Conservation (phyloP, 805 yeast genomes). For the Candida railenensis region DNA sequence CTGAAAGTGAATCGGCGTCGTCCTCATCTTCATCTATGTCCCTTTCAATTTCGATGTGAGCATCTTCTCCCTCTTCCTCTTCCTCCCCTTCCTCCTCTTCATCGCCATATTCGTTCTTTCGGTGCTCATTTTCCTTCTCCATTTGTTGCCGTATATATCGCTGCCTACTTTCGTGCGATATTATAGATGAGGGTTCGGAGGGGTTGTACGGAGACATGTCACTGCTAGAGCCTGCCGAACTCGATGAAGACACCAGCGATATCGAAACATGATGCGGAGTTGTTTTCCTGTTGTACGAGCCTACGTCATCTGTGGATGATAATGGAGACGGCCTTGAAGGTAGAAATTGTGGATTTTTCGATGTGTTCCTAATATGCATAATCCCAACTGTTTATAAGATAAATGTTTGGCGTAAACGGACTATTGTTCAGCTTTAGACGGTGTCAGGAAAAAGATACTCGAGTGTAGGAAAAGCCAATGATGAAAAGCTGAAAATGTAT, state of each 20-base stretch:
- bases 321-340: slow-evolving; percentile 29
- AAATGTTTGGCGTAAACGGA: no score
- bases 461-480: no score
- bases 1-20: background rate
- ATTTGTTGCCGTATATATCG: slow-evolving; percentile 1
- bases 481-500: background rate
- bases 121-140: background rate
- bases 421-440: no score
- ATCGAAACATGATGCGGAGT: background rate
- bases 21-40: slow-evolving; percentile 8
- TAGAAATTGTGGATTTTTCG: slow-evolving; percentile 13
- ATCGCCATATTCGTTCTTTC: background rate
- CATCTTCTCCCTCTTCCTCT: slow-evolving; percentile 5
- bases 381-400: no score
- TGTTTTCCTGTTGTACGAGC: background rate
- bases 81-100: slow-evolving; percentile 1
- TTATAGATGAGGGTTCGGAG: slow-evolving; percentile 5
- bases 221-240: background rate
- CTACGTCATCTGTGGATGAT: slow-evolving; percentile 9
- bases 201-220: slow-evolving; percentile 2
- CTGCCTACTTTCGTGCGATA: slow-evolving; percentile 3
- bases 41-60: slow-evolving; percentile 12
- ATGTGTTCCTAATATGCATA: slow-evolving; percentile 1
- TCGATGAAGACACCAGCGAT: background rate
- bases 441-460: background rate